These are phyloP conservation scores for Nemania bipapillata DNA, from an alignment of 2,329 filamentous ascomycete species.

Conservation along the genomic window DNA sequence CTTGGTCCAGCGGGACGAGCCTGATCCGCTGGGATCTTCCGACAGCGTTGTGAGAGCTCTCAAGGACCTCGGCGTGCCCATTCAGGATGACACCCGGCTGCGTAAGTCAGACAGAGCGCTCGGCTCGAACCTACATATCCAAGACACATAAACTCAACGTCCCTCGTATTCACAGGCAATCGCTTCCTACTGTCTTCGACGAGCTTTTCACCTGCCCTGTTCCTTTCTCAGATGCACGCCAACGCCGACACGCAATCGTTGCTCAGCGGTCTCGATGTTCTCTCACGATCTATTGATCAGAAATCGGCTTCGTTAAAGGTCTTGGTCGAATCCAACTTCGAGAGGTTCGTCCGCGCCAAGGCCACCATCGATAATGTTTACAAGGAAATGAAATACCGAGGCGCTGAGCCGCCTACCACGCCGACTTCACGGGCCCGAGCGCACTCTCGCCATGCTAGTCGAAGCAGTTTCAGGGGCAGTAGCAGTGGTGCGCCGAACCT, in stretches of 20 bases:
- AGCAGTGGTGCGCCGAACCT: slow-evolving; percentile 48
- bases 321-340: slow-evolving; percentile 96
- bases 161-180: slow-evolving; percentile 67
- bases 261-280: slow-evolving; percentile 81
- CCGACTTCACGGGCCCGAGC: slow-evolving; percentile 53
- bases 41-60: slow-evolving; percentile 87
- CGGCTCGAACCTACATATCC: slow-evolving; percentile 26
- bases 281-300: slow-evolving; percentile 93
- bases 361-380: slow-evolving; percentile 99
- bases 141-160: slow-evolving; percentile 28
- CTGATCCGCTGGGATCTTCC: slow-evolving; percentile 87
- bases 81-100: slow-evolving; percentile 84
- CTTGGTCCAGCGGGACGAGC: slow-evolving; percentile 88
- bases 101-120: slow-evolving; percentile 62
- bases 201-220: slow-evolving; percentile 90
- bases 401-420: slow-evolving; percentile 62
- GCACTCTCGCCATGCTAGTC: slow-evolving; percentile 75
- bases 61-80: slow-evolving; percentile 77
- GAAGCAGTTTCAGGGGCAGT: slow-evolving; percentile 71
- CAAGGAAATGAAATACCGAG: slow-evolving; percentile 89
- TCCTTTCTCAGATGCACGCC: slow-evolving; percentile 90
- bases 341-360: slow-evolving; percentile 96
- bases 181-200: slow-evolving; percentile 95
- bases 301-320: slow-evolving; percentile 97
- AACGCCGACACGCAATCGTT: slow-evolving; percentile 84